Evolutionary conservation across 345 rosid species (phyloP), one percentile per base, ranked within the genome.

Genomic region (Chamaenerion angustifolium): DNA sequence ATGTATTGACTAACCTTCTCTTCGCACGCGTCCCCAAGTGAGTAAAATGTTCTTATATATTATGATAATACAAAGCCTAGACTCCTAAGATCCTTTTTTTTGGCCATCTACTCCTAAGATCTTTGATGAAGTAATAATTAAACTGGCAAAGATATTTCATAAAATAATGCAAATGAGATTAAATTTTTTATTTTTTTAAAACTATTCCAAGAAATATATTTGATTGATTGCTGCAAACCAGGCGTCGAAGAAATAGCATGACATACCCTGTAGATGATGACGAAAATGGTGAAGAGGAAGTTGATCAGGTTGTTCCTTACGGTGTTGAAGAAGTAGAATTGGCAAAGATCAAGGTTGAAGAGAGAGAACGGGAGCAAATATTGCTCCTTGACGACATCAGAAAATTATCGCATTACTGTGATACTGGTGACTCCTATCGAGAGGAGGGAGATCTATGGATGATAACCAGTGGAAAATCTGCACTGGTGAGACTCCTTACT

Each of bases 11-110:
- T 18, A 87, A 87, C 72, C 96, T 92, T 61, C 98, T 92, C 68
- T 92, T 92, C 74, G 96, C 95, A 27, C 78, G 96, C 62, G 85
- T 66, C 62, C 98, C 98, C 77, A 92, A 84, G 98, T 92, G 63
- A 82, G 94, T 51, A 56, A 21, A 55, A 49, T 42, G 25, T 31
- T 25, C 48, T 51, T 62, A 35, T 6, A 16, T 44, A 3, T 31
- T 31, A 31, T 31, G 37, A 31, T 31, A 31, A 31, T 8, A 1
- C 37, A 8, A 31, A 31, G 37, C 4, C 37, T 31, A 31, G 37
- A 31, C 8, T 31, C 37, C 37, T 31, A 31, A 31, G 7, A 31
- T 8, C 37, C 37, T 31, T n/a, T n/a, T n/a, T n/a, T n/a, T n/a
- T n/a, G n/a, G n/a, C n/a, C n/a, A n/a, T n/a, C n/a, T n/a, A 31